Evolutionary conservation across 805 yeast genomes (phyloP), one percentile per base, ranked within the genome.

Genomic region (Metschnikowia lochheadii): DNA sequence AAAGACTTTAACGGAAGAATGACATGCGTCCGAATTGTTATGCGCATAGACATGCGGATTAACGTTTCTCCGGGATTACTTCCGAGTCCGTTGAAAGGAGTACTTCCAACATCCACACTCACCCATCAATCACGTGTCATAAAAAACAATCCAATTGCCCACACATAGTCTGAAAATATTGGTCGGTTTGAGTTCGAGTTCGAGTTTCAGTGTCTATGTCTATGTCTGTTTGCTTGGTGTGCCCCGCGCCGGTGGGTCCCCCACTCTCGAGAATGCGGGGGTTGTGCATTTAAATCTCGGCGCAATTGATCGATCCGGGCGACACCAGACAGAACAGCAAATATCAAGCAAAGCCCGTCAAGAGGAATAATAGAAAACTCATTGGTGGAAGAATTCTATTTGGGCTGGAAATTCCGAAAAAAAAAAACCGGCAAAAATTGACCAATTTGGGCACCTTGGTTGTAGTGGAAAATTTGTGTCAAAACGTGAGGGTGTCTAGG

Each of bases 241-340:
- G 23, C 40, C 34, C 34, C 34, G 29, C 29, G 29, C 29, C 29
- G 29, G 29, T 26, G 29, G 46, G 39, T 35, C 46, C 46, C 35
- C 46, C 46, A 34, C 46, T 26, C 31, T 23, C 15, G 15, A 14
- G 17, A 44, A 39, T 36, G 46, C 46, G 46, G 46, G 46, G 46
- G 40, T 36, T 18, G 33, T 23, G 40, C 40, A 44, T 20, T 34
- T 15, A 36, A 36, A 35, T 44, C 18, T 35, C 46, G 40, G 46
- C 40, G 46, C 40, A 44, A 44, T 44, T 35, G 33, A 7, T 36
- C 15, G 40, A 15, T 21, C 40, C 40, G n/a, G 6, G 26, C 26
- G 14, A 13, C 26, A 3, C 10, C 26, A 10, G 29, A 26, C 29
- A 26, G 29, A 26, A 8, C 29, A 4, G 29, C 11, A 10, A 10